Evolutionary conservation across 2,329 filamentous ascomycete genomes (phyloP), one percentile per base, ranked within the genome.

Genomic region (Aspergillus sp.): DNA sequence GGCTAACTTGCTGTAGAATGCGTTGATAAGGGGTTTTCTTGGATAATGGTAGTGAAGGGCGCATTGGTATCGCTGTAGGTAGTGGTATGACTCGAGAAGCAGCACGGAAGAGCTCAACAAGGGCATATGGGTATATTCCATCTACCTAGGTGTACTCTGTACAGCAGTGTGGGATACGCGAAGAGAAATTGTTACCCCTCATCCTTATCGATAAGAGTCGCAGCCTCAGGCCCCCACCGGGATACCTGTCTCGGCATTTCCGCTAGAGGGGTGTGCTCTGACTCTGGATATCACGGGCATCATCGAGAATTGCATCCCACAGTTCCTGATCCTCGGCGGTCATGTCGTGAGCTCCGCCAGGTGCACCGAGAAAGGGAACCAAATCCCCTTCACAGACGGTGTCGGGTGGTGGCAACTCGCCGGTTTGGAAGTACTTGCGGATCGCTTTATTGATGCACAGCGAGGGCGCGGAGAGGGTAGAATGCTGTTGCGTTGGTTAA

Each of bases 361-460:
- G 55, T 6, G 61, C 51, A 4, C 70, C 70, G 11, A 72, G 54
- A 14, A 73, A 55, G 2, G 75, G 75, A 60, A 72, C 75, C n/a
- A 71, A 12, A 56, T 79, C 75, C 4, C 71, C 71, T 18, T 67
- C 56, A 57, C 78, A 80, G 4, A 77, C 61, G 6, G 69, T 72
- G 3, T 69, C 75, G 3, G 55, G n/a, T 0, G 65, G 55, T 1
- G 79, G 79, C 24, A 80, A 58, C 29, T 60, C 63, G 0, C 78
- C 78, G 2, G 70, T 72, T 50, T 79, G 77, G 61, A 80, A 81
- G 58, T 80, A 81, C 4, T 58, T 59, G 24, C 77, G 72, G 20
- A 80, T 71, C 1, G 62, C 63, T 20, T 68, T 72, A 29, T 67
- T 70, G 1, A 72, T 69, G 57, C 79, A 81, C 2, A 73, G 53